Percentiles rank a stretch among this genome's conserved stretches.
Evolutionary conservation across 345 rosid species (phyloP).

Genomic region (Mangifera indica): DNA sequence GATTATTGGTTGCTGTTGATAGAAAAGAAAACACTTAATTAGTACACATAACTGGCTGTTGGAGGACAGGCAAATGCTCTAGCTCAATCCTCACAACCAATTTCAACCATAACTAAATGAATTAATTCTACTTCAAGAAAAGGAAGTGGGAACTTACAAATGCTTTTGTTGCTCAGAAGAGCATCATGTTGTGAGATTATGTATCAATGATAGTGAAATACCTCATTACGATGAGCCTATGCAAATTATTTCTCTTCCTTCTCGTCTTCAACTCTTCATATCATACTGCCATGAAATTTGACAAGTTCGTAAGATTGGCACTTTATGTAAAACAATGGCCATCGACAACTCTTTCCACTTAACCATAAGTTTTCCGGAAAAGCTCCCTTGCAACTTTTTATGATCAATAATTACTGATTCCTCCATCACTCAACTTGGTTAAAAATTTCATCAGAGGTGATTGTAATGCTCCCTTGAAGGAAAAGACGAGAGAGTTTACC

Average conservation of each 20-base stretch:
- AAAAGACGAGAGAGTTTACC: not conserved
- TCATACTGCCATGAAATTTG: not conserved
- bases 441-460: not conserved
- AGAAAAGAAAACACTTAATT: not conserved
- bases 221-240: not conserved
- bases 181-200: not conserved
- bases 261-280: not conserved
- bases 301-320: not conserved
- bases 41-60: too few relatives aligned
- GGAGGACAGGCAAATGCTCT: not conserved
- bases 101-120: constrained; percentile 1
- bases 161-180: not conserved
- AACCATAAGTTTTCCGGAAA: not conserved
- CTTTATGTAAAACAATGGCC: not conserved
- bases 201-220: not conserved
- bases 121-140: not conserved
- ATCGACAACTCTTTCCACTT: not conserved
- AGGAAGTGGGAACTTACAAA: not conserved
- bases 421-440: not conserved
- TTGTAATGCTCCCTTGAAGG: not conserved
- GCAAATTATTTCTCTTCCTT: not conserved
- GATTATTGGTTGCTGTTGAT: not conserved
- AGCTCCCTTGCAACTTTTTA: not conserved
- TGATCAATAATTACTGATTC: not conserved
- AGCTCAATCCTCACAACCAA: too few relatives aligned